Conservation (phyloP, 805 yeast species). For the Candida vaughaniae region DNA sequence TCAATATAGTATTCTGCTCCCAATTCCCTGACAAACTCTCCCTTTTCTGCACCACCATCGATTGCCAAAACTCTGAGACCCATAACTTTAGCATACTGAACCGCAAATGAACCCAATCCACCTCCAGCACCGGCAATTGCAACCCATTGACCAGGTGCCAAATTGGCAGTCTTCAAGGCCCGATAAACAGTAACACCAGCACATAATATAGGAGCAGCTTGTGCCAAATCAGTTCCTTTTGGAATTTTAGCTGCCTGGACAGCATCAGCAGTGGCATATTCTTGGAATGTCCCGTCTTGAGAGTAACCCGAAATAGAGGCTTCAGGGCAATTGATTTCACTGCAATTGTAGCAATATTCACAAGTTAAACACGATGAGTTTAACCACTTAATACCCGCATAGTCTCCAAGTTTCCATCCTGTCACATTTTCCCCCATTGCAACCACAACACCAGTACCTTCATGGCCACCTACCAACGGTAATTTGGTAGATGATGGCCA, state of each 20-base stretch:
- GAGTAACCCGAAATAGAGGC: conserved; percentile 76
- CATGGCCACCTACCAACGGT: conserved; percentile 49
- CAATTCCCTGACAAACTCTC: conserved; percentile 49
- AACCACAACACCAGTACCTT: conserved; percentile 48
- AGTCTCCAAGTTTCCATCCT: conserved; percentile 45
- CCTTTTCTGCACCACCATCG: conserved; percentile 74
- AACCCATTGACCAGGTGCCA: conserved; percentile 69
- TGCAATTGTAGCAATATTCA: conserved; percentile 40
- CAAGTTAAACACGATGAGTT: conserved; percentile 43
- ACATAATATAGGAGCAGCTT: conserved; percentile 63
- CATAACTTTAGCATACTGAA: conserved; percentile 76
- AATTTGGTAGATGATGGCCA: conserved; percentile 46
- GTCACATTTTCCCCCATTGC: conserved; percentile 40
- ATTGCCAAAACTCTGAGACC: conserved; percentile 67
- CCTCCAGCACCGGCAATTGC: conserved; percentile 80
- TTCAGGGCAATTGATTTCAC: conserved; percentile 56
- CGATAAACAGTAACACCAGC: conserved; percentile 70
- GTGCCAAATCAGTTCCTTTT: conserved; percentile 51
- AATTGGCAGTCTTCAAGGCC: conserved; percentile 59
- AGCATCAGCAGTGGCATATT: conserved; percentile 65
- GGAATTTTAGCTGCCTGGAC: conserved; percentile 63
- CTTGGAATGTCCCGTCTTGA: conserved; percentile 69
- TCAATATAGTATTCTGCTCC: conserved; percentile 69
- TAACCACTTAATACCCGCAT: conserved; percentile 47
- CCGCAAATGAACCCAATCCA: conserved; percentile 74